These are phyloP conservation scores for Pichia thaimueangensis DNA, from an alignment of 805 yeast genomes.

Conservation along the genomic window DNA sequence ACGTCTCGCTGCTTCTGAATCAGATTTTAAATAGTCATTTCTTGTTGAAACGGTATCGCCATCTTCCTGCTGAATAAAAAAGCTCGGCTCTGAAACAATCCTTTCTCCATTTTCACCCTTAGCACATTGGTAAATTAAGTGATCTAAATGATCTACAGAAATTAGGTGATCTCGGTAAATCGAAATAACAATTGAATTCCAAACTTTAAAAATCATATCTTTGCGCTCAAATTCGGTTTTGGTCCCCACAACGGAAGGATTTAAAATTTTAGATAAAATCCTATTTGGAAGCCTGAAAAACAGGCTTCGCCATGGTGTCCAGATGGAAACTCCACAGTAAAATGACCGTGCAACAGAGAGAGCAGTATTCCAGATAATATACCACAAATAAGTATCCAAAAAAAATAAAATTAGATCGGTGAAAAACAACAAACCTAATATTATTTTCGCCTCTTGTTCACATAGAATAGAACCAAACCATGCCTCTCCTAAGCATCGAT, in stretches of 20 bases:
- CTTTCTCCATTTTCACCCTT: conserved; percentile 34
- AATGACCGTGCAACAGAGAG: conserved; percentile 64
- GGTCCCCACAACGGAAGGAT: conserved; percentile 32
- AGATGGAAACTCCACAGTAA: conserved; percentile 70
- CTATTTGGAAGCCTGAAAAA: conserved; percentile 72
- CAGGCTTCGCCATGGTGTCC: conserved; percentile 86
- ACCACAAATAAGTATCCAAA: conserved; percentile 82
- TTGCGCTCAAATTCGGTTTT: conserved; percentile 37
- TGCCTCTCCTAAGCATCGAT: conserved; percentile 56
- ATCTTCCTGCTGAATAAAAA: conserved; percentile 80
- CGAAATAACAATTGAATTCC: conserved; percentile 80
- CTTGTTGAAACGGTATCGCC: conserved; percentile 37
- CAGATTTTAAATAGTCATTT: conserved; percentile 49
- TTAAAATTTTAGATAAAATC: conserved; percentile 62
- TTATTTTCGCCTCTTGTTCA: conserved; percentile 46
- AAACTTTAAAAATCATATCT: conserved; percentile 56
- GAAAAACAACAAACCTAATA: conserved; percentile 45
- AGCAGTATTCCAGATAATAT: conserved; percentile 69
- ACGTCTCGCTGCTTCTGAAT: conserved; percentile 76
- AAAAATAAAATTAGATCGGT: conserved; percentile 68
- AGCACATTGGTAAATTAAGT: conserved; percentile 50
- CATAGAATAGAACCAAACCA: conserved; percentile 51
- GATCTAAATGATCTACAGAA: conserved; percentile 65
- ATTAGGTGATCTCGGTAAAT: conserved; percentile 78
- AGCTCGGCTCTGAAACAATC: conserved; percentile 61